These are phyloP conservation scores for Mytilinidion resinicola DNA, from an alignment of 495 filamentous ascomycete species.

Conservation along the genomic window DNA sequence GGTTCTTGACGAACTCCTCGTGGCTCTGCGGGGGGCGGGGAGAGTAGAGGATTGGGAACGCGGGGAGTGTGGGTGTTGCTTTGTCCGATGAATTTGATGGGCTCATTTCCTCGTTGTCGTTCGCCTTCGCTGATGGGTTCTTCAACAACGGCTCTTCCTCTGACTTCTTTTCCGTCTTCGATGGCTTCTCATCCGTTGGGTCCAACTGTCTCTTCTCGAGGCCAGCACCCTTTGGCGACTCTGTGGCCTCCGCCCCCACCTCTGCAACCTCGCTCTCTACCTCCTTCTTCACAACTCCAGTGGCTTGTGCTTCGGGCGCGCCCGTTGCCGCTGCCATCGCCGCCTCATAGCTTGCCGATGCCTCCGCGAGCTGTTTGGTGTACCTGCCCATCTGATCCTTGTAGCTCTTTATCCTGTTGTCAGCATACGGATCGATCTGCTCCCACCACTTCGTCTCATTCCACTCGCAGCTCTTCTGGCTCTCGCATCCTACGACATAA, in stretches of 20 bases:
- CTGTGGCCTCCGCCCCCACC: background rate
- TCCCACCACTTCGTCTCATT: conserved; percentile 51
- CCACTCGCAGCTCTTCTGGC: conserved; percentile 62
- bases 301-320: background rate
- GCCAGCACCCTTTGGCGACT: background rate
- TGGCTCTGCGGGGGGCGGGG: conserved; percentile 47
- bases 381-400: conserved; percentile 11
- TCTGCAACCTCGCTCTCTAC: background rate
- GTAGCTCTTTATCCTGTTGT: conserved; percentile 4
- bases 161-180: background rate
- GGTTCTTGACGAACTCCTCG: conserved; percentile 55
- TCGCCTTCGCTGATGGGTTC: no score
- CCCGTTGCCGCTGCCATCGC: conserved; percentile 15
- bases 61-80: conserved; percentile 5
- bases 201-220: background rate
- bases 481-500: conserved; percentile 59
- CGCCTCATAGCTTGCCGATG: conserved; percentile 10
- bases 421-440: conserved; percentile 19
- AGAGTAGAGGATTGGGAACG: conserved; percentile 12
- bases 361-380: conserved; percentile 10
- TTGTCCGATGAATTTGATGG: background rate
- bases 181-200: background rate
- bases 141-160: background rate
- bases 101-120: no score
- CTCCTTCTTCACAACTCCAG: background rate